phyloP scores from a whole-genome alignment of 176 grass and related monocot genomes.

The Triticum monococcum region DNA sequence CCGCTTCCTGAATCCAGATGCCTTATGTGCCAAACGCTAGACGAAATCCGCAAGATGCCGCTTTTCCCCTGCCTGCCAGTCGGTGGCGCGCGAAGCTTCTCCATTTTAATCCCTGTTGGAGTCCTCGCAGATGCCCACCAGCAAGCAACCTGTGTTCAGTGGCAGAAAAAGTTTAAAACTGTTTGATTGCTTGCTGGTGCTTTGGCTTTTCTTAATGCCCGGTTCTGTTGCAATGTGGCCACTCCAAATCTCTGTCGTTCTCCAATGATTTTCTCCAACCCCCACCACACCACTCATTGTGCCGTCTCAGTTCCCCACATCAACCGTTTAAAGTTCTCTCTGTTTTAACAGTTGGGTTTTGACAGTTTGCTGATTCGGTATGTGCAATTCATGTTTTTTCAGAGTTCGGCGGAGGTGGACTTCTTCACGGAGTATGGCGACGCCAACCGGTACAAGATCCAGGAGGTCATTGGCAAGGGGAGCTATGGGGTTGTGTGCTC shows the following conservation, averaged over 20 bases:
- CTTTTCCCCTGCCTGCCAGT: not conserved
- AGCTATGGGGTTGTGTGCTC: conserved; percentile 98
- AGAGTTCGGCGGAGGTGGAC: conserved; percentile 67
- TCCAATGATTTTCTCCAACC: not conserved
- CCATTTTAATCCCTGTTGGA: not conserved
- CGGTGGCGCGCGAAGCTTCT: conserved; percentile 16
- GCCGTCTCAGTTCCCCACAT: not conserved
- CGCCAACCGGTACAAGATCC: conserved; percentile 96
- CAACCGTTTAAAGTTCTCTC: not conserved
- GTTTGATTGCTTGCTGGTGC: not conserved
- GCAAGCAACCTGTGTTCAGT: not conserved
- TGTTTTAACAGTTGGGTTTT: not conserved
- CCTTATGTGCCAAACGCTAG: conserved; percentile 17
- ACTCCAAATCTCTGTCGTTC: not conserved
- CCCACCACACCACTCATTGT: not conserved
- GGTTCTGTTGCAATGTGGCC: conserved; percentile 1
- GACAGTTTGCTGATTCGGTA: not conserved
- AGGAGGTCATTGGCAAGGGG: conserved; percentile 94
- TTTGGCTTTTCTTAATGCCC: not conserved
- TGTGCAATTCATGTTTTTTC: conserved; percentile 17
- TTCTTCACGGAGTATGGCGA: conserved; percentile 97
- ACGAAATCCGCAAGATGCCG: not conserved
- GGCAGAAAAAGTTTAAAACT: not conserved
- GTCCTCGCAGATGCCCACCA: not conserved
- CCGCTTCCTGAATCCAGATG: conserved; percentile 31